Evolutionary conservation across 768 basidiomycete species (phyloP), one percentile per base, ranked within the genome.

Genomic region (Ephemerocybe angulata): DNA sequence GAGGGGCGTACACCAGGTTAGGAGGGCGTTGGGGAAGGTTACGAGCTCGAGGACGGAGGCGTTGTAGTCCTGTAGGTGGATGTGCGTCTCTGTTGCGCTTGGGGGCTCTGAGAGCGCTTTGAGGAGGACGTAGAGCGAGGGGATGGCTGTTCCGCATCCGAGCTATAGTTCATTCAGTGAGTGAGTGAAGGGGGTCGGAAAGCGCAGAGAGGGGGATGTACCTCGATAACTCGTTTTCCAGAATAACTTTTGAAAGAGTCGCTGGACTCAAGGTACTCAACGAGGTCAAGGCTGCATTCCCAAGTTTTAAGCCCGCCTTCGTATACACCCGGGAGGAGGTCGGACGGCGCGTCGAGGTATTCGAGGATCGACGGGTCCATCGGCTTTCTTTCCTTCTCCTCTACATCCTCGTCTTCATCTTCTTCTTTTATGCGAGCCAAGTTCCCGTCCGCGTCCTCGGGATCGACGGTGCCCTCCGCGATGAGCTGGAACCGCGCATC

Each of bases 261-360:
- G 19, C 64, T 62, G 42, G 76, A 57, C 21, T 77, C 72, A 12
- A 90, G 72, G 60, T 86, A 87, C 30, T 82, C 76, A 0, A 89
- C 90, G 2, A 98, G 76, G 67, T 98, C 96, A 13, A 94, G 70
- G 46, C 90, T 89, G 60, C 93, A 96, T 68, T 99, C 96, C 96
- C 96, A 99, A 1, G 94, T 98, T 71, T 98, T 98, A 50, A 98
- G 68, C 4, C 96, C 96, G 21, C 96, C 96, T 72, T 99, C 96
- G 61, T 99, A 98, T 0, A 93, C 78, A 1, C 93, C 87, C 2
- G 93, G 89, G 3, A 98, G 83, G 13, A 99, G 81, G 69, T 98
- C 96, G 0, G 93, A 92, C 0, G 88, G 88, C 1, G 86, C 83
- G 59, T 93, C 88, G 17, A 96, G 74, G 54, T 88, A 91, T 12